Base-by-base conservation (phyloP, 2,329 filamentous ascomycete species). In the Lachnellula suecica region DNA sequence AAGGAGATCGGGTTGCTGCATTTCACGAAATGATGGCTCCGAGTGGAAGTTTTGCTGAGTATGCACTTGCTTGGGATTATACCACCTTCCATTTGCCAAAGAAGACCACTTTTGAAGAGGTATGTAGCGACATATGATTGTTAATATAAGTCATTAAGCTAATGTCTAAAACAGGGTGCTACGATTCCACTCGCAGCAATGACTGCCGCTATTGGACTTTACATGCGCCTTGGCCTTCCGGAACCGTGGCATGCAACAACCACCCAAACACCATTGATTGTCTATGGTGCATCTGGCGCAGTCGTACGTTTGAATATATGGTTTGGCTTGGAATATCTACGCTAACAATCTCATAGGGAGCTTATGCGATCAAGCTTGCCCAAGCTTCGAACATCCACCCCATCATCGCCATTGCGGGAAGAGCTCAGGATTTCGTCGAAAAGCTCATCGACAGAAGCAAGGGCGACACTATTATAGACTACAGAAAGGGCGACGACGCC, bases 11-110 rank as follows among this genome's bases (percentile, higher is more conserved):
- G 25, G 76, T 79, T 22, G 74, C 72, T 0, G 74, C 73, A 0
- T 77, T 77, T 47, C 76, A 79, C 50, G 70, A 81, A 56, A 83
- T 85, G 74, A 59, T 67, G 40, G 68, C 69, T 0, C 71, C 75
- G 0, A 63, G 73, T 31, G 84, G 84, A 2, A 75, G 72, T 7
- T 87, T 78, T 54, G 84, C 83, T 3, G 82, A 86, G 61, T 87
- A 85, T 58, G 79, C 81, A 2, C 67, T 85, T 10, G 76, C 77
- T 0, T 77, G 72, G 67, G 72, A 75, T 29, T 72, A 79, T 59
- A 81, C 81, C 0, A 83, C 81, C 0, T 83, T 84, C 61, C 62
- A 67, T 47, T 49, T 66, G 1, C 63, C 62, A 29, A 57, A 61
- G 40, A 64, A 66, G 27, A 63, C 57, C 13, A 58, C 58, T 25